Conservation (phyloP, 1,284 basidiomycete genomes). For the Grifola frondosa region DNA sequence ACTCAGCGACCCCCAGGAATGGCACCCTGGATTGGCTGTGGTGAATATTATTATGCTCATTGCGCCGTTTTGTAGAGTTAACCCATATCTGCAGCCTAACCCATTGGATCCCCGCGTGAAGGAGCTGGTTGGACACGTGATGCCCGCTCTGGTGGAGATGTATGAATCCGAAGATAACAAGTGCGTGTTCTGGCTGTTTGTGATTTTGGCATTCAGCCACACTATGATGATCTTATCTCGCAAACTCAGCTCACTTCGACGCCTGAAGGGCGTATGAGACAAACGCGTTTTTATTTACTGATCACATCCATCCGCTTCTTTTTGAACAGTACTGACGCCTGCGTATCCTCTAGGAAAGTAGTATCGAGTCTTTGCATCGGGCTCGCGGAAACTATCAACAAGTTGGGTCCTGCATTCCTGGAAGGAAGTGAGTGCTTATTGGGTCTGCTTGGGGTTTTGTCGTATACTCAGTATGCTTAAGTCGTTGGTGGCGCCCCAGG, state of each 20-base stretch:
- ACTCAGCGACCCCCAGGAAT: constrained; percentile 79
- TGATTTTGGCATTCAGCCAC: constrained; percentile 9
- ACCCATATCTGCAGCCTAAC: too few relatives aligned
- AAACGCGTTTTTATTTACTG: constrained; percentile 37
- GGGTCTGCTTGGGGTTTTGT: background rate
- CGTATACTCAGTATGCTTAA: constrained; percentile 14
- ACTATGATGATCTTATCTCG: constrained; percentile 63
- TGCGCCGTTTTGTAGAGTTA: too few relatives aligned
- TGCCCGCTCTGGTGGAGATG: constrained; percentile 83
- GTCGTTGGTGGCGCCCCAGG: constrained; percentile 55
- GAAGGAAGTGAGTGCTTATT: constrained; percentile 56
- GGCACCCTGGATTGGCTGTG: constrained; percentile 73
- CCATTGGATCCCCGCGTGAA: constrained; percentile 79
- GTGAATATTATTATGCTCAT: too few relatives aligned
- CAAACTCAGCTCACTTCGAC: constrained; percentile 93
- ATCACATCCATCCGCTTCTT: constrained; percentile 25
- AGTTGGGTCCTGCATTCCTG: constrained; percentile 84
- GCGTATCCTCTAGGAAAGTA: constrained; percentile 62
- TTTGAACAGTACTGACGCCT: constrained; percentile 22
- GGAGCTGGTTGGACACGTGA: constrained; percentile 77
- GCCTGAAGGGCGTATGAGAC: constrained; percentile 61
- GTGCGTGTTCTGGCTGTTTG: constrained; percentile 55
- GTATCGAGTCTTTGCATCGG: constrained; percentile 85
- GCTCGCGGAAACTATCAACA: constrained; percentile 88
- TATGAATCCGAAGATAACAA: constrained; percentile 97